Evolutionary conservation across 108 stramenopile species (phyloP), one percentile per base, ranked within the genome.

Genomic region (Asterionellopsis glacialis): DNA sequence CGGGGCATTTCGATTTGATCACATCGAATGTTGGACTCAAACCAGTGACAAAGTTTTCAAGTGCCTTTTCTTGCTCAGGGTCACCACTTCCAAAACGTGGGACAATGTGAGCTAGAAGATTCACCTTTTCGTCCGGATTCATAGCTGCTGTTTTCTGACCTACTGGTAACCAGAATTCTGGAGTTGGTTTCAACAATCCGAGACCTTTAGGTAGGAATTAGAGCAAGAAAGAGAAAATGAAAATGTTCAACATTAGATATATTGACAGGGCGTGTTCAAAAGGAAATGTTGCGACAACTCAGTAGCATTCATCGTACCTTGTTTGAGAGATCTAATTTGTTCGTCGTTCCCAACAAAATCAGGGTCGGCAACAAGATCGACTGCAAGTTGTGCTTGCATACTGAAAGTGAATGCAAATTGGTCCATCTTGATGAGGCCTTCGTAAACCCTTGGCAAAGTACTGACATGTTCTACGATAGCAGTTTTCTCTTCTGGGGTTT

Each of bases 321-420:
- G 73, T 65, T 85, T 83, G 50, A 96, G 64, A 23, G 83, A 76
- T 12, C 58, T 69, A 45, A 91, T 85, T 69, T 96, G 89, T 38
- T 87, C 75, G 40, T 96, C 92, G 51, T 75, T 84, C 1, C 69
- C 91, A 41, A 61, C 63, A 61, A 90, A 96, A 45, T 67, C 76
- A n/a, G 82, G 84, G 72, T 93, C 75, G 40, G 82, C 59, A 23
- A 90, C 60, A 21, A 96, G 63, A 57, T 91, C 82, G 16, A 85
- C 80, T 21, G 95, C 95, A 25, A 94, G 73, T 57, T 91, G 90
- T 11, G 95, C 88, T 69, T 96, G 93, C 88, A 91, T 83, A 50
- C 66, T 72, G 71, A 85, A 93, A 12, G 88, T 91, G 73, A 84
- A 95, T 39, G 88, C 82, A 51, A 88, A 93, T 72, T 84, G 76